Evolutionary conservation across 225 moss, liverwort and hornwort genomes (phyloP), one percentile per base, ranked within the genome.

Genomic region (Polytrichum commune): DNA sequence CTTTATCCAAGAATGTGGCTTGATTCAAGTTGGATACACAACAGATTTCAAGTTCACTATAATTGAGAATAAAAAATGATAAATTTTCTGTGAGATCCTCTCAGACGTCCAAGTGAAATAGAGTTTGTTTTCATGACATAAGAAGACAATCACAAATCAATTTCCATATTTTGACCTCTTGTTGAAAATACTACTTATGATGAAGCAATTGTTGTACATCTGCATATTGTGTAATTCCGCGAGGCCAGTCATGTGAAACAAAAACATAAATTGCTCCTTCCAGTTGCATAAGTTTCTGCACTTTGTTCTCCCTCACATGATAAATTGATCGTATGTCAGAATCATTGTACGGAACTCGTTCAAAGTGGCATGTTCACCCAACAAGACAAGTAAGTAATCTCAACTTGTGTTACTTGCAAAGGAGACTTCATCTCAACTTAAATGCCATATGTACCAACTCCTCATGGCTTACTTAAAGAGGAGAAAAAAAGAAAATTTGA

Each of bases 201-300:
- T 85, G 83, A 53, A 98, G 91, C 75, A 98, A 86, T 69, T 81
- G 86, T 76, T 87, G 78, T 13, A 78, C 84, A 60, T 98, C 79
- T 22, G 91, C 87, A 84, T 89, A 82, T 29, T 72, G 74, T 55
- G 79, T 81, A 67, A 98, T 81, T 29, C 94, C 92, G 67, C 83
- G 80, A 72, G 94, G 97, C 97, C 97, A 98, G 75, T 98, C 97
- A 80, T 98, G 97, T 27, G 97, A 98, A 70, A 98, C 63, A 81
- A 98, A 98, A 13, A 98, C 62, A 74, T 98, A 87, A 8, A 98
- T 38, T 56, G 68, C 77, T 60, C 80, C 92, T 75, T 86, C 82
- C 77, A 94, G 46, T 81, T 92, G 86, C 85, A 91, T 62, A 24
- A 98, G 90, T 67, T 98, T 94, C 73, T 67, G 82, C 27, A 94